A percentile compares a stretch with the other conserved stretches of the same genome.
phyloP scores from a whole-genome alignment of 202 grass and related monocot species.

The Eragrostis tef region DNA sequence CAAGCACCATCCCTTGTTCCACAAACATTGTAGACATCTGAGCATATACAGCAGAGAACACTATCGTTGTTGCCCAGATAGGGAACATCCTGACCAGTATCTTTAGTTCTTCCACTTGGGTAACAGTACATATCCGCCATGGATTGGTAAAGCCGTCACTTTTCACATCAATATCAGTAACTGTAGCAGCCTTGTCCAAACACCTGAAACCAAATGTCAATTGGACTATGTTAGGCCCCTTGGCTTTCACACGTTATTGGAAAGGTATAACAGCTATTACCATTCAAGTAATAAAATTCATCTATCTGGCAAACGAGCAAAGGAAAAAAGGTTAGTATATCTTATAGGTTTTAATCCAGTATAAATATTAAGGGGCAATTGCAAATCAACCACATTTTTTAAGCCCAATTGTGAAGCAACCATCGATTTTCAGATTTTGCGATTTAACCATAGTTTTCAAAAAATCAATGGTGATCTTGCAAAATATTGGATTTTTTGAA shows the following conservation, averaged over 20 bases:
- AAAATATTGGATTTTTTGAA: too few relatives aligned
- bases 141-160: slow-evolving; percentile 52
- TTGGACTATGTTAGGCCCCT: slow-evolving; percentile 33
- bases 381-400: too few relatives aligned
- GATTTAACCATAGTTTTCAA: too few relatives aligned
- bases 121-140: slow-evolving; percentile 79
- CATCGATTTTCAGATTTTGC: too few relatives aligned
- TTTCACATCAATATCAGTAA: slow-evolving; percentile 75
- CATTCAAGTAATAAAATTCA: slow-evolving; percentile 25
- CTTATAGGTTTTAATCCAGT: neutral
- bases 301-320: neutral
- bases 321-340: neutral
- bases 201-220: slow-evolving; percentile 55
- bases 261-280: neutral
- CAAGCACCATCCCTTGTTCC: slow-evolving; percentile 89
- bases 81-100: slow-evolving; percentile 87
- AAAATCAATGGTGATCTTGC: too few relatives aligned
- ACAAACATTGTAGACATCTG: slow-evolving; percentile 93
- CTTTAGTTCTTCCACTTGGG: slow-evolving; percentile 93
- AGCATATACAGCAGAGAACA: slow-evolving; percentile 83
- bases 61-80: slow-evolving; percentile 80
- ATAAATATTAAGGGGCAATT: neutral
- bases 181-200: slow-evolving; percentile 86
- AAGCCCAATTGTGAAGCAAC: too few relatives aligned
- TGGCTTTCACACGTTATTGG: neutral